Evolutionary conservation across 192 early-diverging fungal genomes (phyloP).

Genomic region (Rhizophagus sp.): DNA sequence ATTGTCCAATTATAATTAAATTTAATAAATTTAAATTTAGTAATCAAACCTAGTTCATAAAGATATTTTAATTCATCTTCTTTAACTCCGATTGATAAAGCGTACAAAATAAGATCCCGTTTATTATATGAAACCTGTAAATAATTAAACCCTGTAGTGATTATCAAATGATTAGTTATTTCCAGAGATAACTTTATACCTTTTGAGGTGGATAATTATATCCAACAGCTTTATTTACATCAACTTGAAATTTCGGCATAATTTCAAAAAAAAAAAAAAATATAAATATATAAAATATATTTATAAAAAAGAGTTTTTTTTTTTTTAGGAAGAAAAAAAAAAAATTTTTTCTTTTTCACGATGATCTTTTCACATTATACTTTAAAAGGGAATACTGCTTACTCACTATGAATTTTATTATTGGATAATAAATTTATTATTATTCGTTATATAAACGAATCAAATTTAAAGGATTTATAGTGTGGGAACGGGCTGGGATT

Average conservation of each 20-base stretch:
- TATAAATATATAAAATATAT: too few species aligned
- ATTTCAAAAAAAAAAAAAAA: background rate
- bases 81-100: slow-evolving; percentile 63
- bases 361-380: background rate
- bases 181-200: background rate
- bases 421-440: too few species aligned
- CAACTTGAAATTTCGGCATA: background rate
- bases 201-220: background rate
- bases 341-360: background rate
- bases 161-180: too few species aligned
- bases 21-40: background rate
- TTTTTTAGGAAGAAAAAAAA: too few species aligned
- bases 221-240: background rate
- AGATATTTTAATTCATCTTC: slow-evolving; percentile 61
- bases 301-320: too few species aligned
- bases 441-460: too few species aligned
- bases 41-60: slow-evolving; percentile 62
- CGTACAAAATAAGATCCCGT: slow-evolving; percentile 75
- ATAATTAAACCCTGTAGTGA: too few species aligned
- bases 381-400: background rate
- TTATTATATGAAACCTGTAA: slow-evolving; percentile 56
- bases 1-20: too few species aligned
- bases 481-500: too few species aligned
- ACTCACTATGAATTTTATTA: background rate
- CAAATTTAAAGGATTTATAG: too few species aligned